phyloP scores from a whole-genome alignment of 2,329 filamentous ascomycete genomes.

The Verticillium isaacii region DNA sequence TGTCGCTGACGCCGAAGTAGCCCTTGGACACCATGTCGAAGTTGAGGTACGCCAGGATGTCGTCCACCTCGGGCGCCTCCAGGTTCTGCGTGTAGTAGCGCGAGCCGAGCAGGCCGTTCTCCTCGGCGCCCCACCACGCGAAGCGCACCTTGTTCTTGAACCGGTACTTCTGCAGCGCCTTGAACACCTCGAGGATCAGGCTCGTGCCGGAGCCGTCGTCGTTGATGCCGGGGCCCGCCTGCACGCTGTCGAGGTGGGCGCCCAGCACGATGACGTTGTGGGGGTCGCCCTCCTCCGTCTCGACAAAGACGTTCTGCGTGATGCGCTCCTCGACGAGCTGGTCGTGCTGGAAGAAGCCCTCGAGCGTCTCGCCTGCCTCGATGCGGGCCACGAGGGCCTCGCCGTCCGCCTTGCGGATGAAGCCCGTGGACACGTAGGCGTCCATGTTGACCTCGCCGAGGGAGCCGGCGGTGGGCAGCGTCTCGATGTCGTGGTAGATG shows the following conservation, averaged over 20 bases:
- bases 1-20: slow-evolving; percentile 29
- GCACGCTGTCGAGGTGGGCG: slow-evolving; percentile 39
- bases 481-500: slow-evolving; percentile 23
- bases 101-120: slow-evolving; percentile 32
- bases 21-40: slow-evolving; percentile 36
- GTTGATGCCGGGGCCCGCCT: slow-evolving; percentile 40
- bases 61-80: slow-evolving; percentile 23
- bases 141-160: slow-evolving; percentile 34
- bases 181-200: slow-evolving; percentile 35
- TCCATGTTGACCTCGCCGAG: slow-evolving; percentile 20
- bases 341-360: slow-evolving; percentile 28
- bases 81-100: slow-evolving; percentile 31
- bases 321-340: slow-evolving; percentile 31
- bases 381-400: slow-evolving; percentile 31
- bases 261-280: slow-evolving; percentile 37
- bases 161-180: slow-evolving; percentile 28
- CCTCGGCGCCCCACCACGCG: slow-evolving; percentile 41
- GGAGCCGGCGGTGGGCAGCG: slow-evolving; percentile 24
- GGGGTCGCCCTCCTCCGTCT: slow-evolving; percentile 38
- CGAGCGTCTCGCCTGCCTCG: slow-evolving; percentile 29
- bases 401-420: slow-evolving; percentile 33
- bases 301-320: slow-evolving; percentile 39
- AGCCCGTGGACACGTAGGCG: slow-evolving; percentile 21
- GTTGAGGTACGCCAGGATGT: slow-evolving; percentile 34
- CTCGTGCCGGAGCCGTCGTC: slow-evolving; percentile 40